Evolutionary conservation across 176 grass and related monocot genomes (phyloP).

Genomic region (Oryza punctata): DNA sequence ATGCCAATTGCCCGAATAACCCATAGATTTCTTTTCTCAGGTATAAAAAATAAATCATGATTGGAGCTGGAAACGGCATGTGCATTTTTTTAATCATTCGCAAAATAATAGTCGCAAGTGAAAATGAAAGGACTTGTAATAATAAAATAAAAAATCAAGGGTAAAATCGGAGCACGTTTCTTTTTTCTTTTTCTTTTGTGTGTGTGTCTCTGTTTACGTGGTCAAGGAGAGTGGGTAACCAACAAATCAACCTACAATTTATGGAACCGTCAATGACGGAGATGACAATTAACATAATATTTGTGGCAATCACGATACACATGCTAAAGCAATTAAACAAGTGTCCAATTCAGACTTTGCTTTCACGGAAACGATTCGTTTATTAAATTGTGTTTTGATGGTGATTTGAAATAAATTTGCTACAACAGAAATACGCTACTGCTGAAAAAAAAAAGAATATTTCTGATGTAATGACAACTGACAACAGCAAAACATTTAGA

Average conservation of each 20-base stretch:
- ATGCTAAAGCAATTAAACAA: neutral
- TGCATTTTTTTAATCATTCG: neutral
- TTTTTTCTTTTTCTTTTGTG: neutral
- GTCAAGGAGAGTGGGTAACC: constrained; percentile 24
- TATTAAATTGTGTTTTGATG: neutral
- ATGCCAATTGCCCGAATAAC: neutral
- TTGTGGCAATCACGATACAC: neutral
- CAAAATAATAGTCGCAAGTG: neutral
- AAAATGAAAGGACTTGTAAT: neutral
- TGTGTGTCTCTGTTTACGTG: neutral
- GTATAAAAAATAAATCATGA: neutral
- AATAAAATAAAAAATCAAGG: neutral
- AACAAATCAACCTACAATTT: neutral
- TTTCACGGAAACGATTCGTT: constrained; percentile 16
- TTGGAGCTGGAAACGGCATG: neutral
- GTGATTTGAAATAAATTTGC: neutral
- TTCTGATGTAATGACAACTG: neutral
- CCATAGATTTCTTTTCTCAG: neutral
- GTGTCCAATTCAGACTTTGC: neutral
- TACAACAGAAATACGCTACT: neutral
- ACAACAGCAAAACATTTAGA: neutral
- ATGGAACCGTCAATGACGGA: constrained; percentile 3
- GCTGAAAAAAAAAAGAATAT: constrained; percentile 27
- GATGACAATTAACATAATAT: constrained; percentile 1
- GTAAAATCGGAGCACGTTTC: constrained; percentile 11